Base-by-base conservation (phyloP, 1,139 yeast species). In the Protomyces pachydermus region DNA sequence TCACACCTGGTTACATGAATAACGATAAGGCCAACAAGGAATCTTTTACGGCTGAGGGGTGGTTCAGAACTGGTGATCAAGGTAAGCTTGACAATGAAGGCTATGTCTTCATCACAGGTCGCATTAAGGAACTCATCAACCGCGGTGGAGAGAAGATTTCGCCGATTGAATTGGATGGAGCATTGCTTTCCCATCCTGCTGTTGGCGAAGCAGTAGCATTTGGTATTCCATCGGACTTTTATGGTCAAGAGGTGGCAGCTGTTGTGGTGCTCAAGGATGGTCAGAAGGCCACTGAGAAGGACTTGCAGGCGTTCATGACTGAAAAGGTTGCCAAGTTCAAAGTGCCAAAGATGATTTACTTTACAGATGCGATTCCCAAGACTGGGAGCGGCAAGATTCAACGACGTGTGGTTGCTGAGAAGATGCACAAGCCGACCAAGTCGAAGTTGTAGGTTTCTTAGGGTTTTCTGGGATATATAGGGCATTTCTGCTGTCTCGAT, bases 41-140 rank as follows among this genome's bases (percentile, higher is more conserved):
- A 68, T 80, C 86, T 38, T 86, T 84, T 74, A 82, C 87, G 8
- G 70, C 72, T 60, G 76, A 79, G 16, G 82, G 84, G 39, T 85
- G 79, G 74, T 86, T 86, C 80, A 80, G 87, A 67, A 86, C 91
- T 9, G 91, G 91, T 58, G 91, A 86, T 71, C 87, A 85, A 72
- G 89, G 89, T 1, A 80, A 75, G 69, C 73, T 83, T 61, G 87
- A 84, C 70, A 71, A 73, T n/a, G 85, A 84, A 61, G 84, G 85
- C 0, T 82, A 82, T 71, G 74, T 85, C 37, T 77, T 79, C 18
- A 77, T 85, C 67, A 84, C 87, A 39, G 89, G 89, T 54, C 79
- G 89, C 66, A 79, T 85, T 69, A 85, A 85, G 73, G 89, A 85
- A 72, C 76, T 85, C 69, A 85, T 85, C 71, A 84, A 83, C 71